Percentiles rank a stretch among this genome's conserved stretches.
These are phyloP conservation scores for Ochromonas danica DNA, from an alignment of 108 stramenopile genomes.

Conservation along the genomic window DNA sequence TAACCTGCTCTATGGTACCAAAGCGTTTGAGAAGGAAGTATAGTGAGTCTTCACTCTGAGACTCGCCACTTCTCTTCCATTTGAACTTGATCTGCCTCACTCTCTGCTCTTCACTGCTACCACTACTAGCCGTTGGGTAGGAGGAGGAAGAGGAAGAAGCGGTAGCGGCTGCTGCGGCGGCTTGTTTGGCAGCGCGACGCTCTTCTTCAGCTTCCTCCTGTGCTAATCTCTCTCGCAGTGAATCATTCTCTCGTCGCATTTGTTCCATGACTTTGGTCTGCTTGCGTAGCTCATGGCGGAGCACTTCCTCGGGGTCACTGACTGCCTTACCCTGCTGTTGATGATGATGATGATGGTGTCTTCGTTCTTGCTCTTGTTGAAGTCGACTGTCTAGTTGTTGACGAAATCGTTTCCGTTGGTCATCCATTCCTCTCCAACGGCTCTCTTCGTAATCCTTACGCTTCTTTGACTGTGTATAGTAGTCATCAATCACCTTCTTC, in stretches of 20 bases:
- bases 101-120: too few species aligned
- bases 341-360: too few species aligned
- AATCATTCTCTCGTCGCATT: neutral
- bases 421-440: conserved; percentile 10
- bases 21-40: neutral
- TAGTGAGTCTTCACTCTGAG: neutral
- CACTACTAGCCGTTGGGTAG: too few species aligned
- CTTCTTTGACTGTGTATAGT: neutral
- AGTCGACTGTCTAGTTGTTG: neutral
- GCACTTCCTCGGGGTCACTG: neutral
- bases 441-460: conserved; percentile 25
- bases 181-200: too few species aligned
- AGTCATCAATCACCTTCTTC: neutral
- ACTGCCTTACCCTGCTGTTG: neutral
- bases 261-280: conserved; percentile 12
- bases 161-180: too few species aligned
- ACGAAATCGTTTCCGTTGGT: neutral
- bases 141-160: too few species aligned
- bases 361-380: neutral
- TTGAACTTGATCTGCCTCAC: conserved; percentile 26
- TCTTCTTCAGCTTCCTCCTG: neutral
- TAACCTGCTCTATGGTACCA: conserved; percentile 11
- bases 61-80: conserved; percentile 3
- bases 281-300: neutral
- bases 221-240: neutral